A percentile compares a stretch with the other conserved stretches of the same genome.
Evolutionary conservation across 768 basidiomycete species (phyloP).

Genomic region (Suillus ampliporus): DNA sequence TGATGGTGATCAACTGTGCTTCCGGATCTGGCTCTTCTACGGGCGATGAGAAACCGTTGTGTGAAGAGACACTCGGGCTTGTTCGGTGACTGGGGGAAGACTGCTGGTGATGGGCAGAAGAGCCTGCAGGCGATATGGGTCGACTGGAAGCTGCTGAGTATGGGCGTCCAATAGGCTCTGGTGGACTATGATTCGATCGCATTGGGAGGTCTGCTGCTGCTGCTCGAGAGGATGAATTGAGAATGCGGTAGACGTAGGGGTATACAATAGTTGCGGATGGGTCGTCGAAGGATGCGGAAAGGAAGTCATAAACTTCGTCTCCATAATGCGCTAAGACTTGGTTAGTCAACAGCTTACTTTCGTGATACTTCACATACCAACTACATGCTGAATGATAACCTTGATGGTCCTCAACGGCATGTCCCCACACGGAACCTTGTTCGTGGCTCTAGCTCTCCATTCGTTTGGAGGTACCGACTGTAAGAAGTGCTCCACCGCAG

Average conservation of each 20-base stretch:
- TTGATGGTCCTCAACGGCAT: slow-evolving; percentile 98
- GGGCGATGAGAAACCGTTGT: slow-evolving; percentile 57
- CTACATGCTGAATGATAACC: slow-evolving; percentile 96
- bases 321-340: slow-evolving; percentile 70
- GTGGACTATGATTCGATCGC: slow-evolving; percentile 29
- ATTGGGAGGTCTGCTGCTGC: slow-evolving; percentile 45
- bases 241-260: slow-evolving; percentile 91
- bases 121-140: slow-evolving; percentile 74
- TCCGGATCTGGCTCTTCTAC: slow-evolving; percentile 88
- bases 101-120: slow-evolving; percentile 58
- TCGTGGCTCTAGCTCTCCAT: slow-evolving; percentile 91
- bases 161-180: slow-evolving; percentile 49
- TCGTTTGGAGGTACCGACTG: slow-evolving; percentile 94
- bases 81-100: slow-evolving; percentile 68
- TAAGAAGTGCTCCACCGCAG: slow-evolving; percentile 92
- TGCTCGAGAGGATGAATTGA: slow-evolving; percentile 67
- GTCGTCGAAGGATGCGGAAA: slow-evolving; percentile 91
- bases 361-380: slow-evolving; percentile 64
- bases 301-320: slow-evolving; percentile 88
- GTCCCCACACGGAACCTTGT: slow-evolving; percentile 93
- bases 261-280: slow-evolving; percentile 98
- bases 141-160: slow-evolving; percentile 68
- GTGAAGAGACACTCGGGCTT: slow-evolving; percentile 72
- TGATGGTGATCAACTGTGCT: slow-evolving; percentile 79
- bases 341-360: slow-evolving; percentile 17